These are phyloP conservation scores for Gamsiella multidivaricata DNA, from an alignment of 192 early-diverging fungal genomes.

Conservation along the genomic window DNA sequence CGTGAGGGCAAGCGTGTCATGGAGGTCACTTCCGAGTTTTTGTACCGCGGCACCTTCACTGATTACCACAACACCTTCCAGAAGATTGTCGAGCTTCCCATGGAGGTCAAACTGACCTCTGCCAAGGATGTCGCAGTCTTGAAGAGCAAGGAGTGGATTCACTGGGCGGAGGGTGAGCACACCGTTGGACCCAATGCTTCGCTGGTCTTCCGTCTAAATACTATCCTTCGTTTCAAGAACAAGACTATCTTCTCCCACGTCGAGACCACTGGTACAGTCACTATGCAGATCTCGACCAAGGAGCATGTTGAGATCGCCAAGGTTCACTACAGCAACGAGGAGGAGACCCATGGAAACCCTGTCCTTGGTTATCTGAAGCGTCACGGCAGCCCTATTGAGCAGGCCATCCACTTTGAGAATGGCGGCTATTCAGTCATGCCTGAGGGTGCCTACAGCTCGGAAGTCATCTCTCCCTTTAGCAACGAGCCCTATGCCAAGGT, in stretches of 20 bases:
- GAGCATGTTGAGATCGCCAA: conserved; percentile 85
- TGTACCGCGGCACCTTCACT: conserved; percentile 90
- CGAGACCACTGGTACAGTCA: conserved; percentile 77
- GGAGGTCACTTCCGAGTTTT: conserved; percentile 90
- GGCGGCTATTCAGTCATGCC: conserved; percentile 96
- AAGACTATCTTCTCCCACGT: conserved; percentile 75
- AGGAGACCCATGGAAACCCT: conserved; percentile 85
- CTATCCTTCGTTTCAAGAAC: conserved; percentile 69
- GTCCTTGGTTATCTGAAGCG: conserved; percentile 91
- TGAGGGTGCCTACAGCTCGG: conserved; percentile 85
- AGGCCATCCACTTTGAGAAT: conserved; percentile 88
- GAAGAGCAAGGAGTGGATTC: conserved; percentile 90
- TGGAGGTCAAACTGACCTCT: conserved; percentile 73
- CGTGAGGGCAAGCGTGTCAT: conserved; percentile 81
- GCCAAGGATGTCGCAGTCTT: conserved; percentile 92
- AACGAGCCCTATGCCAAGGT: conserved; percentile 90
- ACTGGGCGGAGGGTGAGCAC: conserved; percentile 75
- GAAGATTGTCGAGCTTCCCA: conserved; percentile 83
- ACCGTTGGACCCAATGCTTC: conserved; percentile 65
- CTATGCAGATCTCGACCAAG: conserved; percentile 84
- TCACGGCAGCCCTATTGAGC: conserved; percentile 86
- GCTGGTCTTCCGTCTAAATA: conserved; percentile 84
- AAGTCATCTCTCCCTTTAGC: conserved; percentile 84
- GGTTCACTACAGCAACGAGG: conserved; percentile 77
- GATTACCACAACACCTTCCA: conserved; percentile 93